Evolutionary conservation across 1,139 yeast genomes (phyloP).

Genomic region (Candida glucosophila): DNA sequence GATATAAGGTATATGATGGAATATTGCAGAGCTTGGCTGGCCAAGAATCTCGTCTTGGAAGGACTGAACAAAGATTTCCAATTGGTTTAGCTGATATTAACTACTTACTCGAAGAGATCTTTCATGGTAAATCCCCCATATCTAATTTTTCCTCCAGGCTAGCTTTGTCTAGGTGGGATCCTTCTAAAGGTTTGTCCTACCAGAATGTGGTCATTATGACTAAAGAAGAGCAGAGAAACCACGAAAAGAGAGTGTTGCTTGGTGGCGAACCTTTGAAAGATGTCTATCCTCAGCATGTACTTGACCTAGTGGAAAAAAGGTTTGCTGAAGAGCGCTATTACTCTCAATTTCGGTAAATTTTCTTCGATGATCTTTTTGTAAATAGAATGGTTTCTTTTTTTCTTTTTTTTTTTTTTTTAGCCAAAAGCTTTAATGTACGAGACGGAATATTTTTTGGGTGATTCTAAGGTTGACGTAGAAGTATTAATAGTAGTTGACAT

Average conservation of each 20-base stretch:
- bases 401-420: background rate
- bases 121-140: constrained; percentile 83
- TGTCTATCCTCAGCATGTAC: constrained; percentile 55
- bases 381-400: background rate
- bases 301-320: constrained; percentile 52
- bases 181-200: constrained; percentile 41
- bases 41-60: constrained; percentile 73
- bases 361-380: background rate
- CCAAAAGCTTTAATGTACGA: too few relatives aligned
- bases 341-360: constrained; percentile 35
- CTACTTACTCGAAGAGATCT: constrained; percentile 85
- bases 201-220: constrained; percentile 84
- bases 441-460: constrained; percentile 1
- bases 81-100: constrained; percentile 65
- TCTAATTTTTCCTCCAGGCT: constrained; percentile 78
- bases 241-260: constrained; percentile 63
- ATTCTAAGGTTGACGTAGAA: too few relatives aligned
- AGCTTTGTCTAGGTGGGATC: constrained; percentile 79
- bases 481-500: too few relatives aligned
- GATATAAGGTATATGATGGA: constrained; percentile 76
- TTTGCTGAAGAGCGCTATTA: constrained; percentile 70
- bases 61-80: constrained; percentile 62
- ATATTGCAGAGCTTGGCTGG: constrained; percentile 78
- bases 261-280: constrained; percentile 56
- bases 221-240: constrained; percentile 73